A percentile compares a stretch with the other conserved stretches of the same genome.
These are phyloP conservation scores for Thielaviopsis euricoi DNA, from an alignment of 2,329 filamentous ascomycete species.

Conservation along the genomic window DNA sequence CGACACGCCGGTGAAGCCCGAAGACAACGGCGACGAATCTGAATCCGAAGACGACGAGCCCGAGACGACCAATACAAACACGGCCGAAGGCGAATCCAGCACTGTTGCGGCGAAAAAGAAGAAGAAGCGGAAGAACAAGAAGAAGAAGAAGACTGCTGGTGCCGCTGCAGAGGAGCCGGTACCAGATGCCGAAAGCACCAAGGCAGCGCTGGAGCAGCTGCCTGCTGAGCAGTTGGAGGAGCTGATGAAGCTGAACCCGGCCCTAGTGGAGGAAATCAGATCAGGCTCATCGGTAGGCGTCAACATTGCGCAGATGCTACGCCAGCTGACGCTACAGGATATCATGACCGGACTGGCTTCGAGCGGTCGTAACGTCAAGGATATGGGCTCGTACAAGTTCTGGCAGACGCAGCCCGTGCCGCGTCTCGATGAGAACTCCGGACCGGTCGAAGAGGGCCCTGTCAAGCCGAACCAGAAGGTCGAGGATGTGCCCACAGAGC, in stretches of 20 bases:
- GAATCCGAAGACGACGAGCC: constrained; percentile 25
- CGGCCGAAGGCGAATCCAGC: constrained; percentile 20
- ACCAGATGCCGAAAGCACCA: constrained; percentile 24
- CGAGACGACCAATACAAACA: constrained; percentile 23
- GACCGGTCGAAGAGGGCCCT: constrained; percentile 55
- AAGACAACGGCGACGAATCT: constrained; percentile 23
- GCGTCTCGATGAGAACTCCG: constrained; percentile 47
- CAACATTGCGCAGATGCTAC: constrained; percentile 35
- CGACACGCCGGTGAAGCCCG: constrained; percentile 20
- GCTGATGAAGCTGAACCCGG: constrained; percentile 57
- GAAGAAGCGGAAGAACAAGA: constrained; percentile 46
- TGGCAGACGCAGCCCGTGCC: constrained; percentile 96
- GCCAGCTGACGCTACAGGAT: constrained; percentile 50
- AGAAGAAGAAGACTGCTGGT: constrained; percentile 47
- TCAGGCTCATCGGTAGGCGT: constrained; percentile 22
- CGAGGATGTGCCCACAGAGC: constrained; percentile 63
- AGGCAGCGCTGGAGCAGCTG: constrained; percentile 36
- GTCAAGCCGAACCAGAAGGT: constrained; percentile 59
- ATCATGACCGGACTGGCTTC: constrained; percentile 61
- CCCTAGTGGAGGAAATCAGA: constrained; percentile 42
- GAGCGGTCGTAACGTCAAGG: constrained; percentile 77
- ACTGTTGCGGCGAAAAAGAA: constrained; percentile 16
- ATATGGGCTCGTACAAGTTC: constrained; percentile 96
- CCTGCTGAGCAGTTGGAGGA: constrained; percentile 43
- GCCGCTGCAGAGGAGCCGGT: constrained; percentile 25